Conservation (phyloP, 495 filamentous ascomycete species). For the Evernia prunastri region DNA sequence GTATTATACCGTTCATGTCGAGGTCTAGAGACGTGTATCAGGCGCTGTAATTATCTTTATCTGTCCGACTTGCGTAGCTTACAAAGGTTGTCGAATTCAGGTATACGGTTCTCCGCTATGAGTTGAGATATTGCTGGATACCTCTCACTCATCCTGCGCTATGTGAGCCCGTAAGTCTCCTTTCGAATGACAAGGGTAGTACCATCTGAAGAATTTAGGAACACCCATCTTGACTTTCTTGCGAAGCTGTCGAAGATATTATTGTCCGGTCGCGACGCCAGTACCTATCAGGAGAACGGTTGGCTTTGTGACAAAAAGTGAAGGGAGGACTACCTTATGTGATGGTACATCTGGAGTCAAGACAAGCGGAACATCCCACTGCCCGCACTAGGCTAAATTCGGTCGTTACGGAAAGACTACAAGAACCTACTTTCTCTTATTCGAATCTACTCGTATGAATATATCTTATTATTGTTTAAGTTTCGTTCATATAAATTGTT, state of each 20-base stretch:
- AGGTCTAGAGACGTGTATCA: conserved; percentile 75
- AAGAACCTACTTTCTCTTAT: too few species aligned
- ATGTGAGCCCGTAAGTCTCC: conserved; percentile 22
- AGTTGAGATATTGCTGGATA: conserved; percentile 98
- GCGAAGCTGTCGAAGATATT: conserved; percentile 20
- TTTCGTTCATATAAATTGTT: too few species aligned
- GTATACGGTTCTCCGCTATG: conserved; percentile 98
- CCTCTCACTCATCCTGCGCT: conserved; percentile 93
- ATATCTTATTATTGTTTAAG: too few species aligned
- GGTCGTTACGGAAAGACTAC: too few species aligned
- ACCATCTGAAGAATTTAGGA: conserved; percentile 71
- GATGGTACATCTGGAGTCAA: not conserved
- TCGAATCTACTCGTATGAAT: too few species aligned
- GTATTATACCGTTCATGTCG: conserved; percentile 99
- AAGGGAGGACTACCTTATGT: not conserved
- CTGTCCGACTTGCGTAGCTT: conserved; percentile 4
- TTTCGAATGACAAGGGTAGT: not conserved
- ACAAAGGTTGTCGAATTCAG: conserved; percentile 94
- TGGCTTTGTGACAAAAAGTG: not conserved
- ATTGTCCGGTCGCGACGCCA: conserved; percentile 12
- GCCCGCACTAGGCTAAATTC: conserved; percentile 12
- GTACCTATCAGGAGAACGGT: not conserved
- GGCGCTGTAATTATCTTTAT: not conserved
- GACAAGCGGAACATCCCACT: not conserved
- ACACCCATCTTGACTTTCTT: conserved; percentile 62